A percentile compares a stretch with the other conserved stretches of the same genome.
Conservation (phyloP, 2,329 filamentous ascomycete genomes). For the Colletotrichum liriopes region DNA sequence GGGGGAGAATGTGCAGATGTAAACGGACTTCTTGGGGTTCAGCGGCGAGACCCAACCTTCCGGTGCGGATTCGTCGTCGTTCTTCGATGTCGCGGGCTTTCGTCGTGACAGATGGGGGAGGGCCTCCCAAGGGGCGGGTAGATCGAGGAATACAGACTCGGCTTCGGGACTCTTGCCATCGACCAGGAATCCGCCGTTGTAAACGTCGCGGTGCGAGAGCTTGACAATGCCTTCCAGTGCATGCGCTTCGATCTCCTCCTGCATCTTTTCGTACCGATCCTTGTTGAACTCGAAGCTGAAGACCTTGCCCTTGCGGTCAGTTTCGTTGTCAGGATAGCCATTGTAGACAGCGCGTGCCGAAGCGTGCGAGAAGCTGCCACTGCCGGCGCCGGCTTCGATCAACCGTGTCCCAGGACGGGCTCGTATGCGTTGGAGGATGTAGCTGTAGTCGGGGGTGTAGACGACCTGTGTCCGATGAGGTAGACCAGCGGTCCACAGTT, state of each 20-base stretch:
- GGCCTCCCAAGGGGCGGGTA: constrained; percentile 87
- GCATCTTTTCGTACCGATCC: constrained; percentile 78
- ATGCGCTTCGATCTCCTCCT: constrained; percentile 79
- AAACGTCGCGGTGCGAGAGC: constrained; percentile 85
- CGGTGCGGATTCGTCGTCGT: constrained; percentile 29
- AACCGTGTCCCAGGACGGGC: constrained; percentile 80
- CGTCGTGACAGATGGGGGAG: constrained; percentile 80
- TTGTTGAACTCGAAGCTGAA: constrained; percentile 89
- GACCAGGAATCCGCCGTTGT: constrained; percentile 80
- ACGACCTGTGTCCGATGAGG: constrained; percentile 90
- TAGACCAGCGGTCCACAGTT: constrained; percentile 85
- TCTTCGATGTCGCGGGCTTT: constrained; percentile 49
- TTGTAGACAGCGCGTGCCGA: constrained; percentile 83
- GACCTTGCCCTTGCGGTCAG: constrained; percentile 74
- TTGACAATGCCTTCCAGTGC: constrained; percentile 76
- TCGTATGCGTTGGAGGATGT: constrained; percentile 82
- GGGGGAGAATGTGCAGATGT: constrained; percentile 95
- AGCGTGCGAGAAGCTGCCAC: constrained; percentile 88
- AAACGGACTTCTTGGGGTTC: constrained; percentile 78
- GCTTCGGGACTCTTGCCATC: constrained; percentile 73
- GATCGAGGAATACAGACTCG: constrained; percentile 82
- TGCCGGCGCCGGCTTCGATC: constrained; percentile 87
- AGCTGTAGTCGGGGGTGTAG: constrained; percentile 90
- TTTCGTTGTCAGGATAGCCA: constrained; percentile 70
- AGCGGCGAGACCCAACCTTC: constrained; percentile 72